phyloP scores from a whole-genome alignment of 2,329 filamentous ascomycete species.

The Alternaria angustiovoidea region DNA sequence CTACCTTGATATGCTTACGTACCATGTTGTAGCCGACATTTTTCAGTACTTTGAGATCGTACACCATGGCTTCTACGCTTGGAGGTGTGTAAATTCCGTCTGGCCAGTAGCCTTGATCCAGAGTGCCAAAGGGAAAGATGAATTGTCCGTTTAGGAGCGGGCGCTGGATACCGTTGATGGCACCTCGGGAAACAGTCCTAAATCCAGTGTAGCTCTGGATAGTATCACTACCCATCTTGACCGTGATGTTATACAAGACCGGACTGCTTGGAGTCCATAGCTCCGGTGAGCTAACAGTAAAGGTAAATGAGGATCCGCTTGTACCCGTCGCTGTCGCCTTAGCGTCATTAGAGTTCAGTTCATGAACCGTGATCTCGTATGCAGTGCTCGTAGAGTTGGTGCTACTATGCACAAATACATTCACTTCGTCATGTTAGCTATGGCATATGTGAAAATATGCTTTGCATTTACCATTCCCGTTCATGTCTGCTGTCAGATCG shows the following conservation, averaged over 20 bases:
- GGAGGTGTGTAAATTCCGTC: slow-evolving; percentile 73
- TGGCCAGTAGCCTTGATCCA: slow-evolving; percentile 77
- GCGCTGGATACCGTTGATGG: slow-evolving; percentile 66
- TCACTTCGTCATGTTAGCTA: slow-evolving; percentile 54
- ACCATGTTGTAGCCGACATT: slow-evolving; percentile 73
- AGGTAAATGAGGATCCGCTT: slow-evolving; percentile 62
- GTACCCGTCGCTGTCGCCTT: slow-evolving; percentile 57
- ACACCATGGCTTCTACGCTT: slow-evolving; percentile 72
- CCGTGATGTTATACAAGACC: slow-evolving; percentile 69
- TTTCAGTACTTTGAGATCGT: slow-evolving; percentile 71
- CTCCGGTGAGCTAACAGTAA: slow-evolving; percentile 63
- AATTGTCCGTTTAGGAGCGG: slow-evolving; percentile 74
- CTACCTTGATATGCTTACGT: slow-evolving; percentile 76
- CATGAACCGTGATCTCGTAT: slow-evolving; percentile 52
- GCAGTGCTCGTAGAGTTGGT: slow-evolving; percentile 42
- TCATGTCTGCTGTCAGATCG: slow-evolving; percentile 62
- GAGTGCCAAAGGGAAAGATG: slow-evolving; percentile 71
- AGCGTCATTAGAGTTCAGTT: slow-evolving; percentile 45
- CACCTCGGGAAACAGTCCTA: slow-evolving; percentile 66
- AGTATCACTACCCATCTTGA: slow-evolving; percentile 62
- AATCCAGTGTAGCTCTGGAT: slow-evolving; percentile 74
- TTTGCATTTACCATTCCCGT: slow-evolving; percentile 39
- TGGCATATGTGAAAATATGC: background rate
- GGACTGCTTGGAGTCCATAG: slow-evolving; percentile 72
- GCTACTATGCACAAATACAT: slow-evolving; percentile 63